Evolutionary conservation across 192 early-diverging fungal species (phyloP).

Genomic region (Podila clonocystis): DNA sequence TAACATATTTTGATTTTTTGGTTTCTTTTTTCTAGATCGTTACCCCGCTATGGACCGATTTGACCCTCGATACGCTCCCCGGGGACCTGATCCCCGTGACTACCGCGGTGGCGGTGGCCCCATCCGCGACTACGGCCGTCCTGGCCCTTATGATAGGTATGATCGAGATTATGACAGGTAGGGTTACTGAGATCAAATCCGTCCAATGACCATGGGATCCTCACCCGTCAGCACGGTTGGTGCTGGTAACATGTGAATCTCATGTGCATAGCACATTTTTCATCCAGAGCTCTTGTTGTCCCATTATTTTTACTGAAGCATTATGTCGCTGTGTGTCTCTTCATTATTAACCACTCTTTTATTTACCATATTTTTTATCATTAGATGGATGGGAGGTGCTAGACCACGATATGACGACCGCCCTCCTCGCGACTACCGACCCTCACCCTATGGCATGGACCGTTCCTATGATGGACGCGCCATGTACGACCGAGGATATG

Average conservation of each 20-base stretch:
- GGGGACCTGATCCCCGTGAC: conserved; percentile 52
- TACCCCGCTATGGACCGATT: conserved; percentile 44
- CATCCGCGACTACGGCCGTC: conserved; percentile 41
- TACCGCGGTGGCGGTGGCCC: conserved; percentile 43
- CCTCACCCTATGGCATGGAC: conserved; percentile 24
- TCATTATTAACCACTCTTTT: too few relatives aligned
- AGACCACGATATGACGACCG: conserved; percentile 46
- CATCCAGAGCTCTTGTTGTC: too few relatives aligned
- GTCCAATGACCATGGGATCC: too few relatives aligned
- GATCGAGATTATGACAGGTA: conserved; percentile 32
- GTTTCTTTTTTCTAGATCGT: conserved; percentile 15
- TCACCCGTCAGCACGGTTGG: too few relatives aligned
- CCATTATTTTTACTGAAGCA: too few relatives aligned
- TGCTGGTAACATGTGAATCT: too few relatives aligned
- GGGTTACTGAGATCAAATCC: not conserved
- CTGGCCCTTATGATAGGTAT: conserved; percentile 49
- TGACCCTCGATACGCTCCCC: conserved; percentile 55
- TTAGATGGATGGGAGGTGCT: conserved; percentile 46
- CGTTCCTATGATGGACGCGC: conserved; percentile 23
- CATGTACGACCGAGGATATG: conserved; percentile 48
- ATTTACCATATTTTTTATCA: not conserved
- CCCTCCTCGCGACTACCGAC: conserved; percentile 48
- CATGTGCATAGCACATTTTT: too few relatives aligned
- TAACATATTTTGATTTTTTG: not conserved
- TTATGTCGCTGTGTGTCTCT: too few relatives aligned